Percentiles rank a stretch among this genome's conserved stretches.
Evolutionary conservation across 2,329 filamentous ascomycete species (phyloP).

Genomic region (Graphiopsis chlorocephala): DNA sequence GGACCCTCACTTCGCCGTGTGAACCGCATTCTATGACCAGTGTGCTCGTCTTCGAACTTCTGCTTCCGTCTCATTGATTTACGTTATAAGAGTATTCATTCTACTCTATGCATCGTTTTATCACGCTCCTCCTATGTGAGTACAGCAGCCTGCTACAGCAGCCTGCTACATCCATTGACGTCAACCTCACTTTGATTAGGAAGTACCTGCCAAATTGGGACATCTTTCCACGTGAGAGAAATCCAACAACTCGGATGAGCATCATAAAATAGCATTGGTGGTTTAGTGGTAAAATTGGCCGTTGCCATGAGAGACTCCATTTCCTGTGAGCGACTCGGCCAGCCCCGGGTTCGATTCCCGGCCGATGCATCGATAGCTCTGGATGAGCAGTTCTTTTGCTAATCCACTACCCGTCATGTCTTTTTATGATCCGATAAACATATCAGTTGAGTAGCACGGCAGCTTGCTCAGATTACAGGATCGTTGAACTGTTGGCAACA

Average conservation of each 20-base stretch:
- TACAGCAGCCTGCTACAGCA: too few relatives aligned
- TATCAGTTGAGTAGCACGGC: neutral
- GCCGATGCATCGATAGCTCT: neutral
- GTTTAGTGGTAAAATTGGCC: constrained; percentile 15
- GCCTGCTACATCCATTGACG: neutral
- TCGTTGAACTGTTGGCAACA: neutral
- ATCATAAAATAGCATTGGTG: constrained; percentile 3
- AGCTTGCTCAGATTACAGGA: neutral
- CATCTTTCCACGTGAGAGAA: neutral
- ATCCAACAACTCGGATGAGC: fast-evolving
- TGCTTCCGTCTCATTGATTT: neutral
- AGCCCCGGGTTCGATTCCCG: constrained; percentile 16
- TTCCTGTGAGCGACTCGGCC: neutral
- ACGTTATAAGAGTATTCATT: neutral
- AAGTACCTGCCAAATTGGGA: neutral
- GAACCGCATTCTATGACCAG: neutral
- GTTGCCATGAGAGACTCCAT: neutral
- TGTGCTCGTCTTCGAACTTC: neutral
- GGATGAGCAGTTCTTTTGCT: neutral
- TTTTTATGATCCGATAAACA: neutral
- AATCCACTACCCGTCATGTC: fast-evolving
- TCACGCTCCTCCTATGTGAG: too few relatives aligned
- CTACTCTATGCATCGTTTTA: neutral
- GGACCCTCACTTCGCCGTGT: neutral
- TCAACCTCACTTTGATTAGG: neutral